Conservation (phyloP, 2,329 filamentous ascomycete genomes). For the Aspergillus pseudoglaucus region DNA sequence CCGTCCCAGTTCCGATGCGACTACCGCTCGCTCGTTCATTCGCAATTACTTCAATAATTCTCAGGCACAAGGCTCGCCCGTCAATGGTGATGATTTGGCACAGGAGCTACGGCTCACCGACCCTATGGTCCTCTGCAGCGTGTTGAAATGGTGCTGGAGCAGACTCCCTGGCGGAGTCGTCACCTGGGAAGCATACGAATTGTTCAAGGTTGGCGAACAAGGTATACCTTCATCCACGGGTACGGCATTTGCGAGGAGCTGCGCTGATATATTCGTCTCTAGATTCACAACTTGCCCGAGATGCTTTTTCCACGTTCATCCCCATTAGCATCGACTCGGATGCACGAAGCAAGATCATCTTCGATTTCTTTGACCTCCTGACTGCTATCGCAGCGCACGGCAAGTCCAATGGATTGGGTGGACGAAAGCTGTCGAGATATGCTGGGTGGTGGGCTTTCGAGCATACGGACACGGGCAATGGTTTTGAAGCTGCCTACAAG, state of each 20-base stretch:
- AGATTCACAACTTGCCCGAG: constrained; percentile 88
- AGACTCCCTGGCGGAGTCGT: constrained; percentile 85
- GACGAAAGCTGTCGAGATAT: constrained; percentile 87
- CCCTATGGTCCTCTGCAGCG: constrained; percentile 88
- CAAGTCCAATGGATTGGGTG: constrained; percentile 87
- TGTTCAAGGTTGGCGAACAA: constrained; percentile 90
- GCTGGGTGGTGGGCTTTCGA: constrained; percentile 99
- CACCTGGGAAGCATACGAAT: constrained; percentile 93
- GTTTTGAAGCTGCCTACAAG: constrained; percentile 91
- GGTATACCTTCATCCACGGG: constrained; percentile 47
- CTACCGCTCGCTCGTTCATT: constrained; percentile 84
- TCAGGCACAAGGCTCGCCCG: constrained; percentile 51
- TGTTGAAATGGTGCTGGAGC: constrained; percentile 98
- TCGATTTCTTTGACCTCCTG: constrained; percentile 92
- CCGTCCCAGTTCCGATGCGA: constrained; percentile 85
- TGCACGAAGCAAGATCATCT: constrained; percentile 79
- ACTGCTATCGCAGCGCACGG: constrained; percentile 86
- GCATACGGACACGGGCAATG: constrained; percentile 75
- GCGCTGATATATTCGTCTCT: constrained; percentile 12
- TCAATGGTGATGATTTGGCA: constrained; percentile 62
- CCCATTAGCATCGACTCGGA: constrained; percentile 86
- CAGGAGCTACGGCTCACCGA: constrained; percentile 90
- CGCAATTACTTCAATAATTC: constrained; percentile 79
- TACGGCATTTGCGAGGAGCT: no score
- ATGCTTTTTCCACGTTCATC: constrained; percentile 95